Evolutionary conservation across 1,284 basidiomycete species (phyloP).

Genomic region (Sanghuangporus baumii): DNA sequence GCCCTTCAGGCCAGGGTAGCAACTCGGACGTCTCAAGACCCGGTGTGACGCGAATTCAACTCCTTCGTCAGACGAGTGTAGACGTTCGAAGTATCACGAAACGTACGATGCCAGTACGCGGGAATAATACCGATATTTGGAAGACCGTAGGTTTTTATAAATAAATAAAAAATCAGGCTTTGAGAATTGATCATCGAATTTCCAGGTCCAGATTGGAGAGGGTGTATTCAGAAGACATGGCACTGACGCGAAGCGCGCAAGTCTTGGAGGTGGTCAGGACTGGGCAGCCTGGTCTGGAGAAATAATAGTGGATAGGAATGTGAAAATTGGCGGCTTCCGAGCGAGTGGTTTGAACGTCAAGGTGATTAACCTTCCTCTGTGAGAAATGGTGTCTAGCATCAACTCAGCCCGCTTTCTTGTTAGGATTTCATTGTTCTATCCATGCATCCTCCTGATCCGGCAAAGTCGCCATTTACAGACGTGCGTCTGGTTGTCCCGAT

Average conservation of each 20-base stretch:
- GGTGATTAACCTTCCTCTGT: conserved; percentile 30
- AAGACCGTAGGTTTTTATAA: conserved; percentile 33
- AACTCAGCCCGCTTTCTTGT: background rate
- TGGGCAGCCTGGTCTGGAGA: conserved; percentile 60
- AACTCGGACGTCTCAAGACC: conserved; percentile 32
- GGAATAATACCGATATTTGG: conserved; percentile 67
- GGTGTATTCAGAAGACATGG: conserved; percentile 40
- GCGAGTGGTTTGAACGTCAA: conserved; percentile 60
- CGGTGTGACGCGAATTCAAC: conserved; percentile 44
- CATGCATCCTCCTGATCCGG: conserved; percentile 49
- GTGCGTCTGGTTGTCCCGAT: conserved; percentile 56
- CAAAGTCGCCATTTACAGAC: conserved; percentile 50
- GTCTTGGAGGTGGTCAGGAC: conserved; percentile 44
- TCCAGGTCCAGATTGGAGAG: conserved; percentile 42
- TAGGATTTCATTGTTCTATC: conserved; percentile 63
- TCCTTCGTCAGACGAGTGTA: conserved; percentile 61
- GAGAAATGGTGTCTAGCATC: background rate
- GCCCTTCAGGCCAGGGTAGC: background rate
- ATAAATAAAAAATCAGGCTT: conserved; percentile 18
- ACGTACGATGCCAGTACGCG: conserved; percentile 21
- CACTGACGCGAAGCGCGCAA: conserved; percentile 1
- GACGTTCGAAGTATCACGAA: conserved; percentile 49
- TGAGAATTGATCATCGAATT: background rate
- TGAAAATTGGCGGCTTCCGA: conserved; percentile 55
- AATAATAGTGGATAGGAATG: conserved; percentile 41